Percentiles rank a stretch among this genome's conserved stretches.
These are phyloP conservation scores for Cryptosporidium felis DNA, from an alignment of 169 alveolate genomes.

Conservation along the genomic window DNA sequence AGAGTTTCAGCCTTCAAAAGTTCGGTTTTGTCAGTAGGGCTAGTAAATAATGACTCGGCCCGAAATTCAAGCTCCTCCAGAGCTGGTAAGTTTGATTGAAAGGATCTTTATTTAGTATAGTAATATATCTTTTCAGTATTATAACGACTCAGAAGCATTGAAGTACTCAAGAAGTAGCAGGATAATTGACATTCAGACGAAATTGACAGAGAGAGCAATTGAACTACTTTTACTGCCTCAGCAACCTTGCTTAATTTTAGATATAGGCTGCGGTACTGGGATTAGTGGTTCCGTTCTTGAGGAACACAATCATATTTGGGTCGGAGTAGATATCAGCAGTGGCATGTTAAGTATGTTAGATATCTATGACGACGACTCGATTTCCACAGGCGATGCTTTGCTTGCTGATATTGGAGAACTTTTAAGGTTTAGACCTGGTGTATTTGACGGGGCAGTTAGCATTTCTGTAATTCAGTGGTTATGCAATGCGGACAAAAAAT, in stretches of 20 bases:
- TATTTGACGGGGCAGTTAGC: conserved; percentile 91
- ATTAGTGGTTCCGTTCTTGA: conserved; percentile 91
- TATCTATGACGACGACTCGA: conserved; percentile 73
- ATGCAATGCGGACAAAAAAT: conserved; percentile 91
- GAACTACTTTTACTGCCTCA: conserved; percentile 87
- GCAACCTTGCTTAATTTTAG: conserved; percentile 87
- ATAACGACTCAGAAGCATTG: conserved; percentile 88
- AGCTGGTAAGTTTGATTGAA: conserved; percentile 20
- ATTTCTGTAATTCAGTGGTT: conserved; percentile 96
- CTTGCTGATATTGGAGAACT: conserved; percentile 93
- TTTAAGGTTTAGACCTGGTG: conserved; percentile 88
- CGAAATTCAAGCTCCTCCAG: conserved; percentile 70
- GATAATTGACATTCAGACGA: conserved; percentile 91
- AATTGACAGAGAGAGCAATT: conserved; percentile 92
- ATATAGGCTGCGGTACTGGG: conserved; percentile 98
- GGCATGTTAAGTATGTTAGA: conserved; percentile 90
- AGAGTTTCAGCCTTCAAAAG: too few relatives aligned
- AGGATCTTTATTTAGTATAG: neutral
- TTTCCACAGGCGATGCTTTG: conserved; percentile 89
- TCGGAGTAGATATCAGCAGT: conserved; percentile 94
- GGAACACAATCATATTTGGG: conserved; percentile 91
- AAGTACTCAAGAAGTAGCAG: conserved; percentile 88
- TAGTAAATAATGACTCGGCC: conserved; percentile 43
- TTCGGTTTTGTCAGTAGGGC: too few relatives aligned
- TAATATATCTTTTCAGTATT: conserved; percentile 76